Evolutionary conservation across 2,329 filamentous ascomycete species (phyloP), one percentile per base, ranked within the genome.

Genomic region (Colletotrichum chlorophyti): DNA sequence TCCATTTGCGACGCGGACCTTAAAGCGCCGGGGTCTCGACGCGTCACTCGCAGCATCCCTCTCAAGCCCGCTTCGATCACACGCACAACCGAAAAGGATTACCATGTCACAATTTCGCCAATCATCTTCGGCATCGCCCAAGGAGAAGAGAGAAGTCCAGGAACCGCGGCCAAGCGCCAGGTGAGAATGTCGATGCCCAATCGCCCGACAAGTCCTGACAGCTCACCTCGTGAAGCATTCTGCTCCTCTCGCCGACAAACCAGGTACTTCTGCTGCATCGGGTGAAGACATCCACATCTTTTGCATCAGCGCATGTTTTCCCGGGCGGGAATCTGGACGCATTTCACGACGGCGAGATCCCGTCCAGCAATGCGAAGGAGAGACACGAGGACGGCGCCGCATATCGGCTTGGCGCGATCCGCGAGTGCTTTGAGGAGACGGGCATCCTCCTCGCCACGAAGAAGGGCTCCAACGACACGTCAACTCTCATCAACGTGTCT

Each of bases 371-470:
- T 14, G 78, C 85, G 24, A 72, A 78, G 0, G 76, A 74, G 9
- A 77, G 88, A 11, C 93, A 97, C 66, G 72, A 79, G 10, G 93
- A 97, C 70, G 86, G 86, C 1, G 76, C 79, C 0, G 83, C 86
- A 3, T 97, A 97, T 69, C 82, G 93, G n/a, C 74, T 91, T 31
- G 93, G 89, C 6, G 95, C 93, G 0, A 85, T 98, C 21, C 82
- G 95, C 6, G 95, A 98, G 78, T 92, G 92, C 0, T 98, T 98
- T 69, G 95, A 99, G 71, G 95, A 98, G 76, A 93, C 91, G 63
- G 95, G 95, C 0, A 92, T 97, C 51, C 75, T 98, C 23, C 80
- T 98, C 3, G 91, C 91, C 0, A 78, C 71, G 51, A 67, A 63
- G 55, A 58, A 50, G 29, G 37, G 49, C 6, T 48, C 66, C 4